Base-by-base conservation (phyloP, 2,329 filamentous ascomycete genomes). In the Westerdykella ornata region DNA sequence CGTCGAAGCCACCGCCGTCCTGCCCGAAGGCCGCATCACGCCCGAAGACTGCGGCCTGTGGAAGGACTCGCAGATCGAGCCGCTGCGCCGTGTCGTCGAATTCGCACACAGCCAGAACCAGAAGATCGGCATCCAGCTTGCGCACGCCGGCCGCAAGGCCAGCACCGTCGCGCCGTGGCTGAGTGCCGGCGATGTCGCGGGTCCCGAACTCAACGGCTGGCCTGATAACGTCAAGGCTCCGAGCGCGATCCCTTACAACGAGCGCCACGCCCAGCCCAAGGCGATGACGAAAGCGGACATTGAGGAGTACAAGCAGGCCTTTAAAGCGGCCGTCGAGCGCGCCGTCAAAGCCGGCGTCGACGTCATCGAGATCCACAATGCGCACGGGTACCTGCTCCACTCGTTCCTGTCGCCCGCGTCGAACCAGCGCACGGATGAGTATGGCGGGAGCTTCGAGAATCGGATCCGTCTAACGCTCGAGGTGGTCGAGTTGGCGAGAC, bases 1-100 rank as follows among this genome's bases (percentile, higher is more conserved):
- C 45, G 73, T 89, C 43, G 89, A 95, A 69, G 87, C 88, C 18
- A 88, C 85, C 1, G 73, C 81, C 22, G 84, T 94, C 0, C 72
- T 78, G 8, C 68, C 85, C 5, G 80, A 89, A 52, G 88, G 88
- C 19, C 78, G 89, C 41, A 94, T 94, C 70, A 84, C 85, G 1
- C 87, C 88, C 1, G 74, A 89, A 62, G 85, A 90, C 61, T 68
- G 72, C 11, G 88, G 89, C 1, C 68, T 96, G 6, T 96, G 88
- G 89, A 74, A 84, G 47, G 89, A 95, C 63, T 80, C 76, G 26
- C 89, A 96, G 63, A 82, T 89, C 45, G 81, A 76, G 48, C 81
- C 82, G 0, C 68, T 94, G 43, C 77, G 75, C 59, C 76, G 77
- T 44, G 76, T 90, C 35, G 78, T 82, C 28, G 85, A 94, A 46